Percentiles rank a stretch among this genome's conserved stretches.
These are phyloP conservation scores for Camelina laxa DNA, from an alignment of 345 rosid species.

Conservation along the genomic window DNA sequence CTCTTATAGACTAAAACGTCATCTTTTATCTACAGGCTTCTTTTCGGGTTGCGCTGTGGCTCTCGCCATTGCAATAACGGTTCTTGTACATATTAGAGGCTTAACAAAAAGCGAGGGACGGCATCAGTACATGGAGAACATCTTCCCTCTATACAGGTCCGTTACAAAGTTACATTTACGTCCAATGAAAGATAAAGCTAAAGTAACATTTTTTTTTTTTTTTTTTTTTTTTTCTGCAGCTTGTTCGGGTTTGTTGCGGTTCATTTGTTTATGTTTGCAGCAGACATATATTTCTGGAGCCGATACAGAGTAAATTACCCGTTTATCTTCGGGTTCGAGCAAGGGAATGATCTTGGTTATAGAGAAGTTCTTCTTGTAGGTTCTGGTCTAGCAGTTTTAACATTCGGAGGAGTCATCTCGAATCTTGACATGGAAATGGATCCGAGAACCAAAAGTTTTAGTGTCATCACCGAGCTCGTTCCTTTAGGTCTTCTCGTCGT, in stretches of 20 bases:
- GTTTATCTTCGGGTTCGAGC: conserved; percentile 80
- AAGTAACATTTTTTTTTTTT: background rate
- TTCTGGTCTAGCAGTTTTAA: conserved; percentile 59
- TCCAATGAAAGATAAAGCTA: no score
- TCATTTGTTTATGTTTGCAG: conserved; percentile 71
- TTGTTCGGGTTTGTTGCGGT: conserved; percentile 66
- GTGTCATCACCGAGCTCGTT: conserved; percentile 67
- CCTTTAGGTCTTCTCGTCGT: conserved; percentile 69
- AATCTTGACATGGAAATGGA: conserved; percentile 92
- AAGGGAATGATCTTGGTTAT: conserved; percentile 71
- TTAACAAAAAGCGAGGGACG: conserved; percentile 54
- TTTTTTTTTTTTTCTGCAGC: conserved; percentile 46
- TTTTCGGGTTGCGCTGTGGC: conserved; percentile 70
- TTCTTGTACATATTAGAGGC: conserved; percentile 59
- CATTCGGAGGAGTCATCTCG: conserved; percentile 58
- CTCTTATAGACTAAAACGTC: conserved; percentile 14
- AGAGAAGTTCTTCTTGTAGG: conserved; percentile 64
- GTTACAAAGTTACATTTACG: conserved; percentile 7
- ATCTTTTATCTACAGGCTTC: conserved; percentile 52
- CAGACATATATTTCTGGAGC: conserved; percentile 71
- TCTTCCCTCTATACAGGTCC: conserved; percentile 80
- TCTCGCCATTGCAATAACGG: conserved; percentile 56
- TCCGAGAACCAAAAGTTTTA: conserved; percentile 58
- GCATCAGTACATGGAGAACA: conserved; percentile 66
- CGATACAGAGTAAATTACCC: conserved; percentile 66